These are phyloP conservation scores for Ophiognomonia clavigignenti-juglandacearum DNA, from an alignment of 2,329 filamentous ascomycete species.

Conservation along the genomic window DNA sequence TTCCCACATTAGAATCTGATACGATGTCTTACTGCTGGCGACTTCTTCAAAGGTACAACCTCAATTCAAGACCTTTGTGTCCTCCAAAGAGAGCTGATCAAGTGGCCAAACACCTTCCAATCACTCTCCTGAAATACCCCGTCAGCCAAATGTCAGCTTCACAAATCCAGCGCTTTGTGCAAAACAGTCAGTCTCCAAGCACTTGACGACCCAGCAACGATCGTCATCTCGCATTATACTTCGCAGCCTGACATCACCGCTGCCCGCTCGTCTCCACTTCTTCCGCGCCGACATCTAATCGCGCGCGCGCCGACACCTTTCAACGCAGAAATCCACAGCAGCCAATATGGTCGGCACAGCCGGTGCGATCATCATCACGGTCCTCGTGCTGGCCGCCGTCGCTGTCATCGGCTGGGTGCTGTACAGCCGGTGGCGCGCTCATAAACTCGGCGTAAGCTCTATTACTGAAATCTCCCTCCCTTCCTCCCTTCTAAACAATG, in stretches of 20 bases:
- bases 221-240: neutral
- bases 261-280: neutral
- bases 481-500: neutral
- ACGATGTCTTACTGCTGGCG: too few species aligned
- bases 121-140: too few species aligned
- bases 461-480: too few species aligned
- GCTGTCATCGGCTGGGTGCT: constrained; percentile 61
- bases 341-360: constrained; percentile 50
- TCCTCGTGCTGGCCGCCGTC: constrained; percentile 57
- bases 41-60: neutral
- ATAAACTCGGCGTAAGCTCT: constrained; percentile 67
- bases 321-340: neutral
- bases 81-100: neutral
- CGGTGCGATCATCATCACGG: constrained; percentile 68
- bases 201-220: neutral
- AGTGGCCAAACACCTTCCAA: neutral
- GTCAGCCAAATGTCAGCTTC: constrained; percentile 2
- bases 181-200: neutral
- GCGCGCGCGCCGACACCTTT: neutral
- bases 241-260: neutral
- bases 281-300: neutral
- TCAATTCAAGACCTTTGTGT: neutral
- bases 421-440: constrained; percentile 68
- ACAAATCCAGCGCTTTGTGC: neutral
- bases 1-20: too few species aligned